Evolutionary conservation across 345 rosid genomes (phyloP).

Genomic region (Salix dunnii): DNA sequence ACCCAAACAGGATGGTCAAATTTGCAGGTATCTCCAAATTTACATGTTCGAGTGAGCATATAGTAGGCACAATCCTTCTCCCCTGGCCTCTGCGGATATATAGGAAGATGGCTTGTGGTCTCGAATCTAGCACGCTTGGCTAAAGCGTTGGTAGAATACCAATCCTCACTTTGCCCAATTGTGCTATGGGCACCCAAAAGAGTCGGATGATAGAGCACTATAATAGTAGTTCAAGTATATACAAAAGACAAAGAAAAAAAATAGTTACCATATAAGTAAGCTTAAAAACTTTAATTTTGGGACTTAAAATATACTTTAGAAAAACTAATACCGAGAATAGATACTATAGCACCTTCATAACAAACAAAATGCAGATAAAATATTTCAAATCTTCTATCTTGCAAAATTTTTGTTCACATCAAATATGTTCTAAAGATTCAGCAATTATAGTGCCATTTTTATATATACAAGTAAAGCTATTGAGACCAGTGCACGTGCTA

Average conservation of each 20-base stretch:
- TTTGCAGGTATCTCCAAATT: conserved; percentile 97
- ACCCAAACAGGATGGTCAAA: conserved; percentile 99
- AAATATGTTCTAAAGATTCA: not conserved
- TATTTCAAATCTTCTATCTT: not conserved
- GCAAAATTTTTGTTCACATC: not conserved
- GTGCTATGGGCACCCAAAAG: conserved; percentile 74
- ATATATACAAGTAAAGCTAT: not conserved
- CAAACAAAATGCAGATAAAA: conserved; percentile 18
- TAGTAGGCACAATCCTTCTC: conserved; percentile 98
- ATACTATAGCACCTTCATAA: conserved; percentile 3
- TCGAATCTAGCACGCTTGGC: conserved; percentile 91
- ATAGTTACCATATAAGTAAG: conserved; percentile 46
- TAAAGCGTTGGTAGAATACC: conserved; percentile 73
- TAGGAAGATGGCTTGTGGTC: conserved; percentile 74
- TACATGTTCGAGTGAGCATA: conserved; percentile 99
- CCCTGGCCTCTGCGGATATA: conserved; percentile 95
- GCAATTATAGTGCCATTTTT: not conserved
- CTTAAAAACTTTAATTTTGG: conserved; percentile 31
- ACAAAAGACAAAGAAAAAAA: conserved; percentile 38
- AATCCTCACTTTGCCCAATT: conserved; percentile 90
- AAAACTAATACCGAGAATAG: conserved; percentile 14
- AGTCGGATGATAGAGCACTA: conserved; percentile 90
- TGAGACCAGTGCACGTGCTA: not conserved
- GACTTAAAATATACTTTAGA: conserved; percentile 11
- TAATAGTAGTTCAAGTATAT: conserved; percentile 60